Base-by-base conservation (phyloP, 768 basidiomycete species). In the Russula virescens region DNA sequence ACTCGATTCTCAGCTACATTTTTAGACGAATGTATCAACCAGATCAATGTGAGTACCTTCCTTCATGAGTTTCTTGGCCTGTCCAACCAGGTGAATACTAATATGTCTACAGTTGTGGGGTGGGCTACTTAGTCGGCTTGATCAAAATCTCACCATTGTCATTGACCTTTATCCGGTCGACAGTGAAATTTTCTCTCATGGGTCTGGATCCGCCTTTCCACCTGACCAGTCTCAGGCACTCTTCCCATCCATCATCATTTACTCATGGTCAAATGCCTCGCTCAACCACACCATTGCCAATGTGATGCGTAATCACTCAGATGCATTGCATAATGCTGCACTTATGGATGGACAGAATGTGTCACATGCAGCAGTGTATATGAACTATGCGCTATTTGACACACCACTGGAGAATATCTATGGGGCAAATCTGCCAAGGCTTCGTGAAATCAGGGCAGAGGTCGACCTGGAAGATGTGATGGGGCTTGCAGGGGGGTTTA, bases 221-320 rank as follows among this genome's bases (percentile, higher is more conserved):
- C 55, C 60, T 0, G 58, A 60, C 23, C 64, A 60, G 21, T 54
- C 55, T 5, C 60, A 53, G 0, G 48, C 55, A 4, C 6, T 65
- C 48, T 56, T 65, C 34, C 64, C 60, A 14, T 40, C 60, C 16
- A n/a, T 13, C 35, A 2, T 53, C n/a, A 5, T 8, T 8, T 0
- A 43, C 47, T 3, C 38, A 11, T 65, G 48, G 21, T 19, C 31
- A 1, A 60, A 59, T 8, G 43, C 76, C 18, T 46, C 70, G 6
- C 69, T 70, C 2, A 84, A 85, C 65, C 70, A 69, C 11, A 61
- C 67, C 35, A 76, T 84, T 53, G 71, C 78, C n/a, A 47, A 73
- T 25, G 78, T 80, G 8, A 70, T 77, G n/a, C 70, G 70, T 18
- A 60, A 51, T 0, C 28, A 16, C 18, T 31, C 58, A 6, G 34